Conservation (phyloP, 2,329 filamentous ascomycete species). For the Penicillium sp. region DNA sequence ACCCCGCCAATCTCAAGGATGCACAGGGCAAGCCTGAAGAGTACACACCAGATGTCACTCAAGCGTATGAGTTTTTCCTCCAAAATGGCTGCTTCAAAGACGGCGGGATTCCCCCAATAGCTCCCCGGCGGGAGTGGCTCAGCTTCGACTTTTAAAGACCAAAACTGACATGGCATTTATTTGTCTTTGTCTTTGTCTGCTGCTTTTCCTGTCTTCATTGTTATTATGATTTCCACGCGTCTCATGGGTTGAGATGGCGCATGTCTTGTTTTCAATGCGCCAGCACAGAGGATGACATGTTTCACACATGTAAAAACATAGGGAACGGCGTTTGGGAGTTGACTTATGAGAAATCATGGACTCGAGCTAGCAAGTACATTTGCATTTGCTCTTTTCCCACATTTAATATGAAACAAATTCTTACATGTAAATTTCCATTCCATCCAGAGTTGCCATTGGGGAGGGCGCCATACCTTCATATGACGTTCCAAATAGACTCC, state of each 20-base stretch:
- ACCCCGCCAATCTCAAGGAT: conserved; percentile 44
- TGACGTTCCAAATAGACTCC: too few species aligned
- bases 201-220: not conserved
- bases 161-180: not conserved
- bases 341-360: not conserved
- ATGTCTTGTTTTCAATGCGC: not conserved
- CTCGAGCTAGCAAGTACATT: not conserved
- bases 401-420: not conserved
- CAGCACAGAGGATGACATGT: not conserved
- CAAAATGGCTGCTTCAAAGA: conserved; percentile 67
- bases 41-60: conserved; percentile 55
- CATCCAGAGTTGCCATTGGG: too few species aligned
- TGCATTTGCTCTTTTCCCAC: not conserved
- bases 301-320: not conserved
- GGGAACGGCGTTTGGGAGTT: conserved; percentile 1
- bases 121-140: conserved; percentile 75
- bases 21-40: conserved; percentile 54
- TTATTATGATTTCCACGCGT: not conserved
- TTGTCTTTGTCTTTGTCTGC: not conserved
- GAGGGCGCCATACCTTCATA: too few species aligned
- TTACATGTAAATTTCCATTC: too few species aligned
- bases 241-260: not conserved
- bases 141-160: conserved; percentile 64
- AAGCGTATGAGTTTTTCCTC: conserved; percentile 64
- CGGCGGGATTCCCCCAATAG: conserved; percentile 71